Base-by-base conservation (phyloP, 108 stramenopile species). In the Schizochytrium sp. region DNA sequence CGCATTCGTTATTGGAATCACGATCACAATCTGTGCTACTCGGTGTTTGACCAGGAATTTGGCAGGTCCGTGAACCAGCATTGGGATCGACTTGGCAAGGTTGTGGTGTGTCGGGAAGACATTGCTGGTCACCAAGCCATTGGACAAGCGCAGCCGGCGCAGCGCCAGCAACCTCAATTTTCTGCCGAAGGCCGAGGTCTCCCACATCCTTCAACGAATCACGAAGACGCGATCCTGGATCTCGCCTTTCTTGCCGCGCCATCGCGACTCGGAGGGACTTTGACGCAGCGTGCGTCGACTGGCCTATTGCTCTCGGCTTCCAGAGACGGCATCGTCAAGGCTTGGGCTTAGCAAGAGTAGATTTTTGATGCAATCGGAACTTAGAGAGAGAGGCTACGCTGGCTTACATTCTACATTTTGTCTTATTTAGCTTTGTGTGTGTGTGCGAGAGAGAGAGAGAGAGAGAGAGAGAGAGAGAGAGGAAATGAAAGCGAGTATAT, bases 11-110 rank as follows among this genome's bases (percentile, higher is more conserved):
- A 83, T 45, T 83, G 76, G 76, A 43, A 83, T 34, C 51, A 12
- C 0, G 76, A 83, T 23, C 45, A 12, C 19, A 25, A 43, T 12
- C 6, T 28, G 18, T 83, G 48, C 51, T 83, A 83, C 76, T 83
- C 76, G 25, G 48, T 83, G 8, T 83, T 83, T 53, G 76, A 83
- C 76, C 76, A 83, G 51, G 76, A 83, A 23, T 83, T 83, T 83
- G 76, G 76, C 76, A 53, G n/a, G 48, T 47, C 48, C 12, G 51
- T 53, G 14, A 47, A 83, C 16, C 76, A 83, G 76, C 48, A 53
- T 1, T 83, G 76, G 76, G 76, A 83, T 45, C 12, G 43, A 23
- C 19, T 83, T 34, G 76, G 76, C n/a, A 83, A 83, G 28, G 76
- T 83, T 1, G 45, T 53, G 0, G 76, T 83, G 0, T 83, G 76